Conservation (phyloP, 2,329 filamentous ascomycete species). For the Paecilomyces variotii region DNA sequence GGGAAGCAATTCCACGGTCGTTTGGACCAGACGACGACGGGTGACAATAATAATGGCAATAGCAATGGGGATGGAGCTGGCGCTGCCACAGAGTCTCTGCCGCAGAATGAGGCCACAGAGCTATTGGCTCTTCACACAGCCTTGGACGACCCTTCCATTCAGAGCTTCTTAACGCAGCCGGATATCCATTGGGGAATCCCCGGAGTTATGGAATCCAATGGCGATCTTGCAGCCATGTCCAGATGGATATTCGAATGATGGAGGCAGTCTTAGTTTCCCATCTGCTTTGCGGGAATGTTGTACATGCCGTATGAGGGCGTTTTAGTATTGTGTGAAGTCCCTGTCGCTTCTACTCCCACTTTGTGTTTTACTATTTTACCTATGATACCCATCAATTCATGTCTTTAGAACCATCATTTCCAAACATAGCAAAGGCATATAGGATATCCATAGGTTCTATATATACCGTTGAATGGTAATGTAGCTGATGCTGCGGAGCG, state of each 20-base stretch:
- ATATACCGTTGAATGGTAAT: no score
- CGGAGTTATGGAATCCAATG: constrained; percentile 4
- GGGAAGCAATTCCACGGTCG: neutral
- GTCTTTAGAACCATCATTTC: no score
- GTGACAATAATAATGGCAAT: neutral
- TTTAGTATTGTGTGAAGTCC: no score
- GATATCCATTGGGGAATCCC: constrained; percentile 7
- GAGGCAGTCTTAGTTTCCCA: neutral
- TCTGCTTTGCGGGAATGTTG: neutral
- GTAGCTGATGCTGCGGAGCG: no score
- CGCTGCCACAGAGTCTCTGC: constrained; percentile 1
- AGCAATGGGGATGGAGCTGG: neutral
- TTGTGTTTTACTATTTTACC: no score
- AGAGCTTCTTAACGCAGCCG: constrained; percentile 6
- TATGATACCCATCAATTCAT: no score
- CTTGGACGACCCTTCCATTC: constrained; percentile 7
- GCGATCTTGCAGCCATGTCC: constrained; percentile 3
- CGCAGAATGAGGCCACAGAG: neutral
- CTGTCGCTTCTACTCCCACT: no score
- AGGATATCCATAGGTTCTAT: no score
- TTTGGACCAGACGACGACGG: neutral
- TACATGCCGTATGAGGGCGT: neutral
- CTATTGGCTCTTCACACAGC: constrained; percentile 4
- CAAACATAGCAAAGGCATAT: no score
- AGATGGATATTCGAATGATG: constrained; percentile 8